These are phyloP conservation scores for Rugosomyces carneus DNA, from an alignment of 1,284 basidiomycete species.

Conservation along the genomic window DNA sequence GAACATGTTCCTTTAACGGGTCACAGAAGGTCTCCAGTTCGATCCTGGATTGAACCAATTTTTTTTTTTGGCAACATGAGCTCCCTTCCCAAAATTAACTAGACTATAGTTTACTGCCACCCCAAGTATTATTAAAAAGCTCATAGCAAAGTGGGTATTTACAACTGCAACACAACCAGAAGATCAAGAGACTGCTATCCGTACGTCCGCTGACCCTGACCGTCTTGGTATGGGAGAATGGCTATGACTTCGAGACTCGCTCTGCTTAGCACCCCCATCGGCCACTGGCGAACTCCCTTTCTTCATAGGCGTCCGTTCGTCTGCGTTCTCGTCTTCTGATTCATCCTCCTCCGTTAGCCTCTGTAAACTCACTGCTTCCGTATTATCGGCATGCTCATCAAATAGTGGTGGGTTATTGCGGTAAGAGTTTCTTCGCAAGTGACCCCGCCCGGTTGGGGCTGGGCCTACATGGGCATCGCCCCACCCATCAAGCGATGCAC, in stretches of 20 bases:
- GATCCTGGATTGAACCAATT: conserved; percentile 22
- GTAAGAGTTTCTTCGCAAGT: conserved; percentile 47
- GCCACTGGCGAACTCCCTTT: conserved; percentile 16
- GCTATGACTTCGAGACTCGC: conserved; percentile 31
- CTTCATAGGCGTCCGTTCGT: conserved; percentile 47
- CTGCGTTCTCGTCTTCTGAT: conserved; percentile 35
- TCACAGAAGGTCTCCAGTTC: conserved; percentile 23
- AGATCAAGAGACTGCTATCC: conserved; percentile 22
- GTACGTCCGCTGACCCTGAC: conserved; percentile 27
- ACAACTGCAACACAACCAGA: conserved; percentile 4
- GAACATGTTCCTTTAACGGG: neutral
- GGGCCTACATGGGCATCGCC: conserved; percentile 34
- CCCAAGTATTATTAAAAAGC: conserved; percentile 10
- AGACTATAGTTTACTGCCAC: conserved; percentile 4
- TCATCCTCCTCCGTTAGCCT: conserved; percentile 31
- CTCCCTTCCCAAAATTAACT: neutral
- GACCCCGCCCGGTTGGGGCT: conserved; percentile 28
- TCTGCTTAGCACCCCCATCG: conserved; percentile 15
- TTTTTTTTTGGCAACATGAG: no score
- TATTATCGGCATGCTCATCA: conserved; percentile 31
- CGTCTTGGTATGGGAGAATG: conserved; percentile 29
- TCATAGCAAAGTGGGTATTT: conserved; percentile 13
- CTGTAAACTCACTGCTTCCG: conserved; percentile 23
- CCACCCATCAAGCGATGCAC: conserved; percentile 70
- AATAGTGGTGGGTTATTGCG: conserved; percentile 57